Conservation (phyloP, 23 red algal species). For the Gracilaria domingensis region DNA sequence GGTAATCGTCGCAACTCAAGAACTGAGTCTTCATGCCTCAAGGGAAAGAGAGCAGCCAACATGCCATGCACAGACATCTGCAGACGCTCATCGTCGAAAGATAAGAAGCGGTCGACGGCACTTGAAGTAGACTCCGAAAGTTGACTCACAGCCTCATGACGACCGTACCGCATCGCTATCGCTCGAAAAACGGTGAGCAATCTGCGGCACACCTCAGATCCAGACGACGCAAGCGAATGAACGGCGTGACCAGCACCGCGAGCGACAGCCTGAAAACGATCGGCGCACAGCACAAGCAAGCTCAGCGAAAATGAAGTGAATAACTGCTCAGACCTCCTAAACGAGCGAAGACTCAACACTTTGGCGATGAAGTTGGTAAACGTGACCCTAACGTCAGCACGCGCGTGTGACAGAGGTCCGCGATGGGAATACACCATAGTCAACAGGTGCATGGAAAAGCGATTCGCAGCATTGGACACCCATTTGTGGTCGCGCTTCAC, state of each 20-base stretch:
- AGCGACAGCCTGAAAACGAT: conserved; percentile 1
- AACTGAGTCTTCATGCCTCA: not conserved
- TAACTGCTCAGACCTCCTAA: not conserved
- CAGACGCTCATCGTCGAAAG: conserved; percentile 7
- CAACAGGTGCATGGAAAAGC: conserved; percentile 2
- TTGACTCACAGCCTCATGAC: not conserved
- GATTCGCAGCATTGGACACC: not conserved
- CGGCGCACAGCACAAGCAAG: conserved; percentile 10
- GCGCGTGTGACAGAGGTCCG: conserved; percentile 10
- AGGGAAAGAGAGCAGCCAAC: conserved; percentile 12
- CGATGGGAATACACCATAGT: not conserved
- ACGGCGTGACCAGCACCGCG: not conserved
- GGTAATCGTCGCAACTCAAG: conserved; percentile 12
- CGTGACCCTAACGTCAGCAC: not conserved
- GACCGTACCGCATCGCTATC: not conserved
- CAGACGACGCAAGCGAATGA: not conserved
- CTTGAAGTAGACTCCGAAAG: not conserved
- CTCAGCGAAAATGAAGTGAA: not conserved
- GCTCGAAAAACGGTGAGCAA: not conserved
- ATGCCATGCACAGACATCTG: conserved; percentile 24
- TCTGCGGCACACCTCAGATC: not conserved
- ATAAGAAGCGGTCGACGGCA: not conserved
- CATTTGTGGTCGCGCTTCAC: conserved; percentile 3
- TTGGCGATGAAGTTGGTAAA: conserved; percentile 7
- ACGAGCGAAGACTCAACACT: not conserved